A percentile compares a stretch with the other conserved stretches of the same genome.
Evolutionary conservation across 129 eudicot species (phyloP).

Genomic region (Deinandra increscens): DNA sequence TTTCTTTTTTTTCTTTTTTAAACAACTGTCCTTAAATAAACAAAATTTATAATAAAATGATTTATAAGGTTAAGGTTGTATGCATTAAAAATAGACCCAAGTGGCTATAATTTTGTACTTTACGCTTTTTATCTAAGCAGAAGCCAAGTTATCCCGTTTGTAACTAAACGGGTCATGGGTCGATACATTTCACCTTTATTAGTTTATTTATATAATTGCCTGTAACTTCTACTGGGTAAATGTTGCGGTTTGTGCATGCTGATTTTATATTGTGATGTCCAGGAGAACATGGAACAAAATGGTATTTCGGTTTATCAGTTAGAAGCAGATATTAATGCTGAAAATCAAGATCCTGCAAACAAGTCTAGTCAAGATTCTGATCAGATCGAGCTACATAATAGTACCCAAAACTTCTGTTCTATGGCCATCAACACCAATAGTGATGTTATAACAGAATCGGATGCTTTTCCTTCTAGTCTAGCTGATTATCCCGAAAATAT

Average conservation of each 20-base stretch:
- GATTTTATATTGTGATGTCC: constrained; percentile 28
- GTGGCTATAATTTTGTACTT: not conserved
- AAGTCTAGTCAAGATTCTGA: constrained; percentile 1
- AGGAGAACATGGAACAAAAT: constrained; percentile 39
- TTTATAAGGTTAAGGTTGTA: not conserved
- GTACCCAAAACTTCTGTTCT: constrained; percentile 30
- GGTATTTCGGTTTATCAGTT: constrained; percentile 25
- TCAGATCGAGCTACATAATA: constrained; percentile 12
- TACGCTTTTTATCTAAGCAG: not conserved
- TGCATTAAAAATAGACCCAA: not conserved
- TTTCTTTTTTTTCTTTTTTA: too few species aligned
- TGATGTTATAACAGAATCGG: constrained; percentile 28
- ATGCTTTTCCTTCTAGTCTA: constrained; percentile 29
- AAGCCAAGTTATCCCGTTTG: not conserved
- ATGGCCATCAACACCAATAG: constrained; percentile 37
- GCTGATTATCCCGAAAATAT: constrained; percentile 40
- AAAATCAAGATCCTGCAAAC: constrained; percentile 10
- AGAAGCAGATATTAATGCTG: constrained; percentile 26
- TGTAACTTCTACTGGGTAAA: not conserved
- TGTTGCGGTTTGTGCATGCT: not conserved
- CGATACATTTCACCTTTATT: not conserved
- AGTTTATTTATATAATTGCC: not conserved
- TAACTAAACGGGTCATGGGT: not conserved
- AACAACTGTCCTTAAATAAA: too few species aligned
- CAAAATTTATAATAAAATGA: too few species aligned